Evolutionary conservation across 768 basidiomycete species (phyloP), one percentile per base, ranked within the genome.

Genomic region (Tricholoma sp.): DNA sequence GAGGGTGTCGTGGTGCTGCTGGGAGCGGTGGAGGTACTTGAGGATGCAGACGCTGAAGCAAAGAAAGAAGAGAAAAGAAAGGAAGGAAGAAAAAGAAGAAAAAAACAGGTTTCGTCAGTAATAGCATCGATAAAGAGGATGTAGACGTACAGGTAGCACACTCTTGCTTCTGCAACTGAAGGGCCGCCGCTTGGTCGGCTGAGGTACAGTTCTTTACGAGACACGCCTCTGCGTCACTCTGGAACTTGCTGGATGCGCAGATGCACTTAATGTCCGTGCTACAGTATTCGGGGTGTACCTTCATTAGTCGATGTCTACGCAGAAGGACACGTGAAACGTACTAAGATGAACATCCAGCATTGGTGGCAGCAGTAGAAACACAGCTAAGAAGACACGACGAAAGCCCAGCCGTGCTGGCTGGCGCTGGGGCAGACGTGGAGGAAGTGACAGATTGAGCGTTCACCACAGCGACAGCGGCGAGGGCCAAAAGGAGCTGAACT

Each of bases 201-300:
- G 66, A 0, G 0, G 72, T 62, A 57, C 79, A 81, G 42, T 61
- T 70, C 1, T 58, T n/a, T 18, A 29, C 1, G 18, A 80, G 65
- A 60, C 79, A 80, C 6, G 29, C 1, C 0, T 1, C 6, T 2
- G 72, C 73, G 1, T 65, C 64, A 3, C 1, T 0, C 55, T 79
- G 76, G 75, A 76, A 80, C 2, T 57, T 44, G 1, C 52, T 9
- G 50, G 68, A 74, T 2, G 69, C 61, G 66, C 79, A 80, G 18
- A 76, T 59, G 52, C 79, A 80, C 24, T 44, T 24, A 44, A 4
- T 4, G 24, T 24, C 24, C 24, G 24, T 24, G 24, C 24, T 24
- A 24, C 1, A 24, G 24, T 24, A 24, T 24, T 4, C 1, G 24
- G n/a, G n/a, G n/a, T n/a, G n/a, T n/a, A 24, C 24, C 15, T 41